phyloP scores from a whole-genome alignment of 805 yeast genomes.

The Saccharomycopsis fodiens region DNA sequence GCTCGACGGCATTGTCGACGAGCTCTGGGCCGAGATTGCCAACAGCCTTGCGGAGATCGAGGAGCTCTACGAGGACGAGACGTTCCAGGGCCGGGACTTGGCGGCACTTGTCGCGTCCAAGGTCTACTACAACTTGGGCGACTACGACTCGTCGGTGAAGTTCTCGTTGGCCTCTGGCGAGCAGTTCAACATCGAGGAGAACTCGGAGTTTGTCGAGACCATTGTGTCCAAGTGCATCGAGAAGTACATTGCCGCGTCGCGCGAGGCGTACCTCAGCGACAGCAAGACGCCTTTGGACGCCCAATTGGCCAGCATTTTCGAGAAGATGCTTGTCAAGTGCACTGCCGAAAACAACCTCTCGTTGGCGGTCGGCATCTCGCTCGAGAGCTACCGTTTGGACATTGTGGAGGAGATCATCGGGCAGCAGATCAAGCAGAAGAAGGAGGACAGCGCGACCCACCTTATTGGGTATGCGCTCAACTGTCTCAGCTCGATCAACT shows the following conservation, averaged over 20 bases:
- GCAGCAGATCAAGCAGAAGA: conserved; percentile 29
- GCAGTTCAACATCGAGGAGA: conserved; percentile 65
- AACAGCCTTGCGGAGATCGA: conserved; percentile 83
- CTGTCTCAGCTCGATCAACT: conserved; percentile 55
- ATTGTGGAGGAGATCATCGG: conserved; percentile 55
- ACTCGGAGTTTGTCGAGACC: conserved; percentile 85
- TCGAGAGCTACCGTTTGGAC: conserved; percentile 84
- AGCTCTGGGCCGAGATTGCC: conserved; percentile 96
- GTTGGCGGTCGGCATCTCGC: conserved; percentile 82
- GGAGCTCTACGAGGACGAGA: conserved; percentile 79
- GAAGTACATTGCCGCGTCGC: conserved; percentile 63
- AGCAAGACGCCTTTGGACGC: conserved; percentile 40
- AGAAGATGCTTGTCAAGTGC: conserved; percentile 80
- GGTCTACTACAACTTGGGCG: conserved; percentile 87
- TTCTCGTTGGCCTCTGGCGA: conserved; percentile 82
- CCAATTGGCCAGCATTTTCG: conserved; percentile 64
- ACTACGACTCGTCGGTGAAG: conserved; percentile 82
- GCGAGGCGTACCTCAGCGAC: conserved; percentile 35
- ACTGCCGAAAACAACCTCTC: conserved; percentile 60
- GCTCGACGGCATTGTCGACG: conserved; percentile 76
- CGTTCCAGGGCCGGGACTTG: conserved; percentile 65
- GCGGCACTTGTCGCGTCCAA: conserved; percentile 93
- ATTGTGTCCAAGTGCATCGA: conserved; percentile 90
- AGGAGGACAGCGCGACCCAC: conserved; percentile 46
- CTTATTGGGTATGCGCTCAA: conserved; percentile 70